Base-by-base conservation (phyloP, 176 grass and related monocot genomes). In the Musa schizocarpa region DNA sequence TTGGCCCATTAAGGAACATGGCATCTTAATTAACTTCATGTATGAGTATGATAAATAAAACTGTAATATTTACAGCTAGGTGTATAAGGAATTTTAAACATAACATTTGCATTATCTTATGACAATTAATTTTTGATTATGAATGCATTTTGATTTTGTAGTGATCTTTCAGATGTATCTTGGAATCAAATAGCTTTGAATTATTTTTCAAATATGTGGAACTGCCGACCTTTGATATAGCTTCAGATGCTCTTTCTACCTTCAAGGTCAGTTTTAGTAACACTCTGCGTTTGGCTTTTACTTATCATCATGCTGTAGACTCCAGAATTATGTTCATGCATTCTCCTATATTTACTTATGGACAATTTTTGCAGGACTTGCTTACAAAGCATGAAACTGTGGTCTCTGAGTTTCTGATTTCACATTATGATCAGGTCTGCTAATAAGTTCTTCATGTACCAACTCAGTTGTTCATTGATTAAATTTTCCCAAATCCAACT, bases 161-260 rank as follows among this genome's bases (percentile, higher is more conserved):
- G 81, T 90, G 81, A 84, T 93, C 80, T 99, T 99, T 99, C 96
- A 99, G 96, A 99, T 93, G 93, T 82, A 89, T 99, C 81, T 74
- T 99, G 74, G 90, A 87, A 78, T 99, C 95, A 82, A 88, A 76
- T 82, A 94, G 91, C 88, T 99, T 99, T 20, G 96, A 95, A 52
- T 87, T 99, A 59, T 94, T 99, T 84, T 99, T 99, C 85, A 88
- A 94, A 81, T 92, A 99, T 77, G 96, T 93, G 63, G 96, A 99
- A 83, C 80, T 99, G 76, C 88, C 96, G 78, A 99, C 87, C 84
- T 99, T 99, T 72, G 96, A 99, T 87, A 99, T 99, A 84, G 96
- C 96, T 84, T 99, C 96, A 71, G 96, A 99, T 89, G 91, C 96
- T 86, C 84, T 99, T 72, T 81, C 89, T 74, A 99, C 96, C 19